phyloP scores from a whole-genome alignment of 1,284 basidiomycete species.

The Ganoderma resinaceum region DNA sequence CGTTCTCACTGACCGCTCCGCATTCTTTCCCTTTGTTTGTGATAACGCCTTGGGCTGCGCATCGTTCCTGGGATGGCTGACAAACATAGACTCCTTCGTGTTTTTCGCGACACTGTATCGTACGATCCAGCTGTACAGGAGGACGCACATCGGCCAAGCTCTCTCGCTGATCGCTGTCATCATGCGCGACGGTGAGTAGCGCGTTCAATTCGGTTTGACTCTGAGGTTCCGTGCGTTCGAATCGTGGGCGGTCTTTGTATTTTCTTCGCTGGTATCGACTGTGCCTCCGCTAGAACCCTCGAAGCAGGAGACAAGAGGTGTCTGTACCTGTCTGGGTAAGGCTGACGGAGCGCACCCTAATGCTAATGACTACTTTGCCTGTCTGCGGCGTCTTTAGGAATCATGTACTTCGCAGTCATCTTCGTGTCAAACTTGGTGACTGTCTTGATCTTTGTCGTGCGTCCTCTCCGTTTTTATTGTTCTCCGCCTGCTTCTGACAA shows the following conservation, averaged over 20 bases:
- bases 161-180: constrained; percentile 34
- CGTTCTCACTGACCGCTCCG: constrained; percentile 5
- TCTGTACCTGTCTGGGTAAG: constrained; percentile 1
- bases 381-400: constrained; percentile 23
- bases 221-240: constrained; percentile 1
- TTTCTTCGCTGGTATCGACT: background rate
- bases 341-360: background rate
- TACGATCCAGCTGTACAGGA: constrained; percentile 31
- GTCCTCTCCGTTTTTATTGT: constrained; percentile 13
- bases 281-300: constrained; percentile 2
- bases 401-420: constrained; percentile 39
- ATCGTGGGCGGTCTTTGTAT: background rate
- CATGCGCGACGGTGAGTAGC: constrained; percentile 35
- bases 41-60: background rate
- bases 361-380: background rate
- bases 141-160: constrained; percentile 30
- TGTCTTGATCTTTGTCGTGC: constrained; percentile 35
- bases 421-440: constrained; percentile 37
- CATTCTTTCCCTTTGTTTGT: background rate
- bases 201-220: background rate
- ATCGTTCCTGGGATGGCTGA: background rate
- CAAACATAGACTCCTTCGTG: constrained; percentile 30
- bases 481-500: background rate
- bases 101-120: constrained; percentile 36
- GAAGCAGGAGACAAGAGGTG: background rate